Base-by-base conservation (phyloP, 371 early-diverging fungal species). In the Blakeslea trispora region DNA sequence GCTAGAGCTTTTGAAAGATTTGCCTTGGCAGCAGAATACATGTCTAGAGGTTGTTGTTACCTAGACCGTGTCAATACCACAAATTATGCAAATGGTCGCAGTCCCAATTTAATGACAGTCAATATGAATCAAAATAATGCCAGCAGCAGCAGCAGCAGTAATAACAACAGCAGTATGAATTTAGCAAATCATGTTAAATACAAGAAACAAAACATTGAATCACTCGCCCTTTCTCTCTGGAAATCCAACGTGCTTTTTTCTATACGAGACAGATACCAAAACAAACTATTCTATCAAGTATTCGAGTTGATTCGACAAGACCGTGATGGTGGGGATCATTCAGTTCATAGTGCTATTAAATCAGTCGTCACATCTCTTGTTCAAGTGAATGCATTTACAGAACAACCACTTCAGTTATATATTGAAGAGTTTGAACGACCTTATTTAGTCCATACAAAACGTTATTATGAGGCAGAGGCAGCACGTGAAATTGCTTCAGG, bases 381-480 rank as follows among this genome's bases (percentile, higher is more conserved):
- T 15, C 74, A 84, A 19, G 66, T 90, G 19, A 87, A 88, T 59
- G 69, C 77, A n/a, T 83, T 85, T 56, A 82, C 85, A 11, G 87
- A 89, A 7, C 80, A 85, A 41, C 89, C 86, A 11, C 63, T 90
- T 15, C 81, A 83, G 37, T 67, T 91, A 4, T 94, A 94, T 58
- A 79, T 88, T 14, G 88, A 91, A 45, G 87, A 89, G 59, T 92
- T 91, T 68, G 95, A 94, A 66, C 68, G 75, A 39, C 85, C 86
- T 10, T 91, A 87, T 53, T 63, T 94, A 40, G 79, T 79, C 0
- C 78, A 83, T 42, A 91, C 91, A 0, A 79, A 78, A 42, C 63
- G 69, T 15, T 94, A 92, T 65, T 93, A 93, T 72, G 79, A 75
- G 40, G 66, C 75, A 5, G 95, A 92, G 56, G 86, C 92, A 7